phyloP scores from a whole-genome alignment of 2,329 filamentous ascomycete genomes.

The Diaporthe amygdali region DNA sequence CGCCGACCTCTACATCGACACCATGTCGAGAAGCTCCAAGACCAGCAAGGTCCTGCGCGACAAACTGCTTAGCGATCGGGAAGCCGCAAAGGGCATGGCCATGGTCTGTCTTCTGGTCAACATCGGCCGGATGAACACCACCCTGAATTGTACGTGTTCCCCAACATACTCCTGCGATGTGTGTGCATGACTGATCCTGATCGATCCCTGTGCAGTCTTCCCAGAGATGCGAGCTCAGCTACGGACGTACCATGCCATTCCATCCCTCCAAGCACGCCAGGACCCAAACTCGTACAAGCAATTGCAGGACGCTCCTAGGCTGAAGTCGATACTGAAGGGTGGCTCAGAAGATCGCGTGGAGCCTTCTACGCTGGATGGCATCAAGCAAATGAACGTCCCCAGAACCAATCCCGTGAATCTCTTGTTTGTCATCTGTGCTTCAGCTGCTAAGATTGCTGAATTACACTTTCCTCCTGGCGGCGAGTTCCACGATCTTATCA shows the following conservation, averaged over 20 bases:
- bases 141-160: conserved; percentile 79
- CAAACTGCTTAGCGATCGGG: conserved; percentile 89
- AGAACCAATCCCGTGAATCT: conserved; percentile 97
- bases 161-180: conserved; percentile 8
- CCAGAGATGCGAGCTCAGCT: conserved; percentile 98
- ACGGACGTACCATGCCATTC: conserved; percentile 97
- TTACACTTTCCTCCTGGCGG: conserved; percentile 83
- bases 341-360: conserved; percentile 90
- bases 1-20: conserved; percentile 96
- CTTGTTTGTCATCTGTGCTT: conserved; percentile 91
- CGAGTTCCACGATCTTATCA: conserved; percentile 96
- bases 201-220: conserved; percentile 71
- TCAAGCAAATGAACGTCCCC: conserved; percentile 68
- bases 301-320: conserved; percentile 89
- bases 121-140: conserved; percentile 98
- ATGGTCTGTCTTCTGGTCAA: conserved; percentile 99
- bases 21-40: conserved; percentile 98
- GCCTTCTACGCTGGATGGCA: conserved; percentile 81
- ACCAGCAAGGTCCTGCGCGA: conserved; percentile 98
- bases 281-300: conserved; percentile 98
- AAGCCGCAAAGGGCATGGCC: conserved; percentile 95
- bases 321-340: conserved; percentile 97
- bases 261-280: conserved; percentile 91
- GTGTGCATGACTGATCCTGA: conserved; percentile 25
- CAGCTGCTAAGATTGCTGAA: conserved; percentile 90